Conservation (phyloP, 441 rosid genomes). For the Viola pubescens region DNA sequence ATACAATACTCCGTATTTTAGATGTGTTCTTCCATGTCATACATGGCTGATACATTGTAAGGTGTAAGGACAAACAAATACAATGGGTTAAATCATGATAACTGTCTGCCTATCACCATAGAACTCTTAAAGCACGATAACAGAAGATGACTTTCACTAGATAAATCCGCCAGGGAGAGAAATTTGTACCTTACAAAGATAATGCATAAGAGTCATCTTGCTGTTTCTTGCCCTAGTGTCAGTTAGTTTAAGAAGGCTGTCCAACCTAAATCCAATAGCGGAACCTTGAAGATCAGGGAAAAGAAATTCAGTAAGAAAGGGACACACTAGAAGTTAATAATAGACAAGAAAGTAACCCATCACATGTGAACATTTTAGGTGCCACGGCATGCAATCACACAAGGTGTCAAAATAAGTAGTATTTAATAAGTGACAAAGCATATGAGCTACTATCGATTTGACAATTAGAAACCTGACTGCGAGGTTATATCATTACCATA, state of each 20-base stretch:
- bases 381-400: too few relatives aligned
- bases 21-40: neutral
- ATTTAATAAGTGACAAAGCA: too few relatives aligned
- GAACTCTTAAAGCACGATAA: neutral
- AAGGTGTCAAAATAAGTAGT: too few relatives aligned
- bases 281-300: conserved; percentile 46
- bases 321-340: neutral
- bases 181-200: conserved; percentile 83
- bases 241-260: conserved; percentile 91
- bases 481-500: too few relatives aligned
- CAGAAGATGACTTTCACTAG: neutral
- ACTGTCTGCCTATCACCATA: neutral
- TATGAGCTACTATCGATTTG: too few relatives aligned
- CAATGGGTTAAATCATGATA: neutral
- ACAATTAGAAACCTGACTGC: too few relatives aligned
- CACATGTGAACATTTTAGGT: neutral
- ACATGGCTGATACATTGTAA: neutral
- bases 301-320: neutral
- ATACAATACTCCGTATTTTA: neutral
- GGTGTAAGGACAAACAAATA: neutral
- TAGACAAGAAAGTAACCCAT: neutral
- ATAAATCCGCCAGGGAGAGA: neutral
- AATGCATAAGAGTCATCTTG: conserved; percentile 98
- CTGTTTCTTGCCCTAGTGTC: conserved; percentile 83
- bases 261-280: conserved; percentile 88